These are phyloP conservation scores for Macrophomina phaseolina DNA, from an alignment of 2,329 filamentous ascomycete genomes.

Conservation along the genomic window DNA sequence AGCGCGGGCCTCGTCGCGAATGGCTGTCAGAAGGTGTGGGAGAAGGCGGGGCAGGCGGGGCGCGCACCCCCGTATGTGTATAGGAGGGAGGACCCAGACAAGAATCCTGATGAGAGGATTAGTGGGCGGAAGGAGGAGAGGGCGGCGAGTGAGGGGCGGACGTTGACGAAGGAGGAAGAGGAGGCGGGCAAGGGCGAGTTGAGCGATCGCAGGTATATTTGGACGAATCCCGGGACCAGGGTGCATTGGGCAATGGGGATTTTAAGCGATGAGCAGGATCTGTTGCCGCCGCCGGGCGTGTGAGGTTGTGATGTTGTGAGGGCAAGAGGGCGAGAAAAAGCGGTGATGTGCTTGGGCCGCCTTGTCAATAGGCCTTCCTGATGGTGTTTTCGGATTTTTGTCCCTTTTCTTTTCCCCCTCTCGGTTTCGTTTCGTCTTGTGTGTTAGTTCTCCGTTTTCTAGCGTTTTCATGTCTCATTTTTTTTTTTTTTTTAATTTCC, in stretches of 20 bases:
- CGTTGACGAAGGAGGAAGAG: not conserved
- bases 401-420: no score
- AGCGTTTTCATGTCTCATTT: no score
- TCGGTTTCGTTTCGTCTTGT: no score
- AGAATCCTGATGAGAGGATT: conserved; percentile 19
- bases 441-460: no score
- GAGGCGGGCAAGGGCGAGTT: conserved; percentile 3
- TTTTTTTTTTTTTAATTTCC: no score
- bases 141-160: conserved; percentile 11
- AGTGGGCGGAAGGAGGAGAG: conserved; percentile 12
- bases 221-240: conserved; percentile 22
- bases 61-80: conserved; percentile 73
- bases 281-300: conserved; percentile 10
- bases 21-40: conserved; percentile 86
- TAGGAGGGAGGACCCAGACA: not conserved
- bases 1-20: conserved; percentile 80
- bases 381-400: no score
- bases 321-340: no score
- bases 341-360: no score
- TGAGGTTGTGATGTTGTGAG: no score
- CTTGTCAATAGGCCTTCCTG: not conserved
- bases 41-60: conserved; percentile 72
- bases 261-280: conserved; percentile 24
- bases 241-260: conserved; percentile 29
- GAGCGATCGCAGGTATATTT: conserved; percentile 23